phyloP scores from a whole-genome alignment of 345 rosid species.

The Sapria himalayana region DNA sequence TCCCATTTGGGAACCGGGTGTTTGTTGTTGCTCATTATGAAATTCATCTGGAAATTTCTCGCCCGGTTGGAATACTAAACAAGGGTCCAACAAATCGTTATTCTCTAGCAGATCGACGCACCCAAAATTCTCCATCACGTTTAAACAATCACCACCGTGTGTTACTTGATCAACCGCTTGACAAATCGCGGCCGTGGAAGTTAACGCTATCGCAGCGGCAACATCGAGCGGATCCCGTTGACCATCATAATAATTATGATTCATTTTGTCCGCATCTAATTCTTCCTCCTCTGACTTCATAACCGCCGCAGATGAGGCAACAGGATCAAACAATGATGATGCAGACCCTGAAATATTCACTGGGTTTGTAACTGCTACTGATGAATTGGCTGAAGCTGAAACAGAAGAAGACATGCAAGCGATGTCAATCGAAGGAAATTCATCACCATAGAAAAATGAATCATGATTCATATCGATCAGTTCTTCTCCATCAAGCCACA shows the following conservation, averaged over 20 bases:
- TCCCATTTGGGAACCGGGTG: neutral
- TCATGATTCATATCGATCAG: slow-evolving; percentile 30
- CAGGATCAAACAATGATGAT: slow-evolving; percentile 37
- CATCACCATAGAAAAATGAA: slow-evolving; percentile 40
- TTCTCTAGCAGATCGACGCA: slow-evolving; percentile 66
- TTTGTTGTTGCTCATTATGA: slow-evolving; percentile 7
- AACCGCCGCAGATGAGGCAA: slow-evolving; percentile 67
- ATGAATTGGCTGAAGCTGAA: slow-evolving; percentile 67
- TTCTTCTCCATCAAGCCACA: slow-evolving; percentile 34
- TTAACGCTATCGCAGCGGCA: slow-evolving; percentile 23
- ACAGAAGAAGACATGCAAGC: slow-evolving; percentile 98
- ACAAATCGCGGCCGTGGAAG: slow-evolving; percentile 48
- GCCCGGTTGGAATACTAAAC: slow-evolving; percentile 33
- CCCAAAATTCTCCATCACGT: slow-evolving; percentile 58
- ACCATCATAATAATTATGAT: slow-evolving; percentile 1
- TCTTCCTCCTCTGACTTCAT: slow-evolving; percentile 45
- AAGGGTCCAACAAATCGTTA: slow-evolving; percentile 54
- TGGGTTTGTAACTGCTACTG: slow-evolving; percentile 26
- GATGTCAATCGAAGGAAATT: slow-evolving; percentile 58
- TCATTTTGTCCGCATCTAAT: slow-evolving; percentile 13
- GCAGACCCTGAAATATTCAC: slow-evolving; percentile 31
- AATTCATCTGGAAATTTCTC: slow-evolving; percentile 17
- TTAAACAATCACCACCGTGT: slow-evolving; percentile 34
- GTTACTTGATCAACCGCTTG: slow-evolving; percentile 15
- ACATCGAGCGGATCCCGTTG: slow-evolving; percentile 11